Base-by-base conservation (phyloP, 225 moss, liverwort and hornwort genomes). In the Neckera pumila region DNA sequence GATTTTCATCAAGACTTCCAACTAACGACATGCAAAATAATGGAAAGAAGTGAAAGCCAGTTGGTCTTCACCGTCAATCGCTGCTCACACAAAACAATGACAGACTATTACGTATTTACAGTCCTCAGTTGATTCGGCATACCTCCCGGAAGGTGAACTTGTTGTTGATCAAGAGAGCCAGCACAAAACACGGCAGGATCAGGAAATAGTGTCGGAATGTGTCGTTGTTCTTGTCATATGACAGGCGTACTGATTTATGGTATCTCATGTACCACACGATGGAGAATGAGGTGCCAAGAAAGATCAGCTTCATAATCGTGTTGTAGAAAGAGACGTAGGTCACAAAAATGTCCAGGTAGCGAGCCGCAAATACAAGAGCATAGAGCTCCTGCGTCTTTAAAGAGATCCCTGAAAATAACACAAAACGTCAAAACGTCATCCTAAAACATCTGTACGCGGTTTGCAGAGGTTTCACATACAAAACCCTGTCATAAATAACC, bases 351-450 rank as follows among this genome's bases (percentile, higher is more conserved):
- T 98, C 97, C 58, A 98, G 89, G 86, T 98, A 98, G 86, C 98
- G 95, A 10, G 97, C 93, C 79, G 91, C 92, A 91, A 98, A 98
- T 22, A 98, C 98, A 42, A 98, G 89, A 59, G 93, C 97, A 85
- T 98, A 98, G 9, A 98, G 94, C 91, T 98, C 98, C 74, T 98
- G 98, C 18, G 98, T 98, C 94, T 96, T 98, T 40, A 98, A 91
- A 20, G 98, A 98, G 79, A 98, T 90, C 25, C 96, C 96, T 96
- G 90, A 36, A 79, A 54, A 83, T 45, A 86, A 78, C 59, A 26
- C 13, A 80, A 45, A 72, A 74, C 18, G 20, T 66, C 71, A 71
- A 63, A 38, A 15, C 53, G 27, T 43, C 71, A 79, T 40, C 43
- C 51, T 30, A 47, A 31, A 86, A 86, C 49, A 80, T 74, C 47